Conservation (phyloP, 1,139 yeast genomes). For the Blastobotrys persicus region DNA sequence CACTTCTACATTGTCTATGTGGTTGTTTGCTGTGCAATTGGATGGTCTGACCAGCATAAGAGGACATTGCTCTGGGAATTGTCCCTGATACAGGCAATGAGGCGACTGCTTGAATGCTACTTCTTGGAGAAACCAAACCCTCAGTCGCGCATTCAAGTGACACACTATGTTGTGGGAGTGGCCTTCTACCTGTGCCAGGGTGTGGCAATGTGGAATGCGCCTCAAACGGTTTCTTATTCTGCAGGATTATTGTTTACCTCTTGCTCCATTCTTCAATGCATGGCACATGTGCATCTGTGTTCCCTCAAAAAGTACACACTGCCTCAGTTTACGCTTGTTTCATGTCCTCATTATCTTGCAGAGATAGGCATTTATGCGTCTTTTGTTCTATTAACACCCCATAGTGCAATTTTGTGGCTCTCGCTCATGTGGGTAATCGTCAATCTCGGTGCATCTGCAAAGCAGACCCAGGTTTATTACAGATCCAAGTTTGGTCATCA, state of each 20-base stretch:
- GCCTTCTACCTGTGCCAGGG: slow-evolving; percentile 53
- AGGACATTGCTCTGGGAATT: slow-evolving; percentile 33
- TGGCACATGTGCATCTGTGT: slow-evolving; percentile 61
- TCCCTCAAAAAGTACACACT: slow-evolving; percentile 60
- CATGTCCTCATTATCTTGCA: slow-evolving; percentile 81
- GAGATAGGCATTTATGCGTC: slow-evolving; percentile 64
- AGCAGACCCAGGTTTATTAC: slow-evolving; percentile 58
- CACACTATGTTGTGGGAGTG: slow-evolving; percentile 75
- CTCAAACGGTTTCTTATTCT: slow-evolving; percentile 3
- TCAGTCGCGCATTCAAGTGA: slow-evolving; percentile 61
- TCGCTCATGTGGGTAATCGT: slow-evolving; percentile 56
- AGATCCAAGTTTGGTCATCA: slow-evolving; percentile 27
- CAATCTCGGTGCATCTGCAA: slow-evolving; percentile 62
- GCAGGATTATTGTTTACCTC: slow-evolving; percentile 38
- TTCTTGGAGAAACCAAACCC: slow-evolving; percentile 49
- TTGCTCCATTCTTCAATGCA: slow-evolving; percentile 56
- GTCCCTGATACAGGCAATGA: slow-evolving; percentile 54
- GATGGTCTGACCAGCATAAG: slow-evolving; percentile 11
- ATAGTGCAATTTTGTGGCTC: slow-evolving; percentile 24
- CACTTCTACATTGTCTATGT: slow-evolving; percentile 42
- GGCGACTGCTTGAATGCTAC: slow-evolving; percentile 63
- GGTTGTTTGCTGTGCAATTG: slow-evolving; percentile 20
- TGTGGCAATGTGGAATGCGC: slow-evolving; percentile 29
- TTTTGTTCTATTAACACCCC: slow-evolving; percentile 32
- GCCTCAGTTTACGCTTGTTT: slow-evolving; percentile 57